phyloP scores from a whole-genome alignment of 202 grass and related monocot species.

The Carex sylvatica region DNA sequence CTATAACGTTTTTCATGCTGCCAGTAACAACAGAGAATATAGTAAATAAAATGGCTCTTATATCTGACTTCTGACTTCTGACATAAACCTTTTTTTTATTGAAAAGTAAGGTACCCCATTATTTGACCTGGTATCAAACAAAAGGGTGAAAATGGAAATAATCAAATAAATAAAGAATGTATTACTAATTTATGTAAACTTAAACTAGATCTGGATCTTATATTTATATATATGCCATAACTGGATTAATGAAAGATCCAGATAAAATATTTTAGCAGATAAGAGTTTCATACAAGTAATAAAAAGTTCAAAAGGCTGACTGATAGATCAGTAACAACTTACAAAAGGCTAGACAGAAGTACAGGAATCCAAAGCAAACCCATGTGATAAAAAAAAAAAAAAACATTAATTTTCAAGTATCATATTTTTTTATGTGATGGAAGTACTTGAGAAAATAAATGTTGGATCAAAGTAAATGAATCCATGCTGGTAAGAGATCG shows the following conservation, averaged over 20 bases:
- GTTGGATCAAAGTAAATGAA: background rate
- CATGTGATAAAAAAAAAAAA: background rate
- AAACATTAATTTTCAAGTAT: background rate
- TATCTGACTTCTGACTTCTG: background rate
- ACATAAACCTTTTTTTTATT: background rate
- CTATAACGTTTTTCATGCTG: slow-evolving; percentile 81
- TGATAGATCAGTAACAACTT: background rate
- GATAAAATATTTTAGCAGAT: background rate
- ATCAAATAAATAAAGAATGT: background rate
- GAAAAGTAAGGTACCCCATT: background rate
- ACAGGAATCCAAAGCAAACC: background rate
- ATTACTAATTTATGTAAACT: background rate
- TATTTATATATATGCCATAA: background rate
- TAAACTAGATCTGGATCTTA: background rate
- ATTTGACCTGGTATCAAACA: background rate
- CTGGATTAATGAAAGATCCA: background rate
- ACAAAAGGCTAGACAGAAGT: background rate
- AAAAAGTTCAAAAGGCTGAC: background rate
- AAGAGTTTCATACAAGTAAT: background rate
- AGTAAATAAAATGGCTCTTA: background rate
- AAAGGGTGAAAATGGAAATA: background rate
- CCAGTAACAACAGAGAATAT: background rate
- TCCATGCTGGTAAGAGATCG: background rate
- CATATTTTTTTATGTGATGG: background rate
- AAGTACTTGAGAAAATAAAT: background rate